A percentile compares a stretch with the other conserved stretches of the same genome.
Conservation (phyloP, 768 basidiomycete genomes). For the Russula emetica region DNA sequence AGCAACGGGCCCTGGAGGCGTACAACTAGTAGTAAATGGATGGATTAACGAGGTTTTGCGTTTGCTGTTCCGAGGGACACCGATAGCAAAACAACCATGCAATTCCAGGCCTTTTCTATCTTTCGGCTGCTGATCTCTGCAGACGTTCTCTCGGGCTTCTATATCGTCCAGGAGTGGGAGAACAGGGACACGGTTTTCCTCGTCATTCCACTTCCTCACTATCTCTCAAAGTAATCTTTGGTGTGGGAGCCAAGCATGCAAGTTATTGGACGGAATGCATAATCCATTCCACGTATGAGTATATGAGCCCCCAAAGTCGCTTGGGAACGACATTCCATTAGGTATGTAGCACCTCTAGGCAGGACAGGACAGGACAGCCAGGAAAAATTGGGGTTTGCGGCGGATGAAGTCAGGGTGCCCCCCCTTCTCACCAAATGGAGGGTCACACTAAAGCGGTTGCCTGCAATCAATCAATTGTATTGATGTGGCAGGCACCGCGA, state of each 20-base stretch:
- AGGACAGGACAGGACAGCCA: background rate
- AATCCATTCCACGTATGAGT: too few species aligned
- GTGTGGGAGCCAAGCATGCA: background rate
- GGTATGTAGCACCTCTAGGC: background rate
- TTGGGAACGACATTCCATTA: background rate
- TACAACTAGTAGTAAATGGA: too few species aligned
- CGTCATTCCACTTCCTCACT: background rate
- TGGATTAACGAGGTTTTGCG: background rate
- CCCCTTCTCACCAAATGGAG: background rate
- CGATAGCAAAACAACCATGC: background rate
- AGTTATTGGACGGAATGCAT: background rate
- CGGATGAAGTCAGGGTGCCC: background rate
- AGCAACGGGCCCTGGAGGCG: too few species aligned
- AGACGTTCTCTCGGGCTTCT: too few species aligned
- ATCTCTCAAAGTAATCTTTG: background rate
- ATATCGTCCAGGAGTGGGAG: background rate
- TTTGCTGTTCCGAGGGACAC: background rate
- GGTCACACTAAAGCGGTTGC: background rate
- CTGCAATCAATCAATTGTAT: background rate
- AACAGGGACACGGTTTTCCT: background rate
- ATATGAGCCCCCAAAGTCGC: too few species aligned
- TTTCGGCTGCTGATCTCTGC: background rate
- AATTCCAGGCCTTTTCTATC: background rate
- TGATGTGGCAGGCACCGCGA: background rate
- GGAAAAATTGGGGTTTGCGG: background rate